Evolutionary conservation across 345 rosid species (phyloP).

Genomic region (Linum usitatissimum): DNA sequence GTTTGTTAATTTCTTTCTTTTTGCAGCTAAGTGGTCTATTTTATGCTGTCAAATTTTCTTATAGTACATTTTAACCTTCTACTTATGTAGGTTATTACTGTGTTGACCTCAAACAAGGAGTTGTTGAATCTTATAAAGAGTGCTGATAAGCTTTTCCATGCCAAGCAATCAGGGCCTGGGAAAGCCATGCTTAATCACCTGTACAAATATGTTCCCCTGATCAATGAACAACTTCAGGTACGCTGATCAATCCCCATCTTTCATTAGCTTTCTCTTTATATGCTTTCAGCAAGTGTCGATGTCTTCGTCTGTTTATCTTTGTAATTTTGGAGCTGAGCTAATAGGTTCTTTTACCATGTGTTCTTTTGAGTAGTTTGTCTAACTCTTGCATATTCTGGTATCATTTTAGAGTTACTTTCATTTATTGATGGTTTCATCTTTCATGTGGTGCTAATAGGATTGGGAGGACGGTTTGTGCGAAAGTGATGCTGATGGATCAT

Average conservation of each 20-base stretch:
- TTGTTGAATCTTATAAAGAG: constrained; percentile 55
- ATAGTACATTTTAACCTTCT: background rate
- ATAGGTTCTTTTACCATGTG: background rate
- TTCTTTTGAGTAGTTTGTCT: background rate
- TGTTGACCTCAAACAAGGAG: constrained; percentile 69
- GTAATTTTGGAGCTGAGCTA: background rate
- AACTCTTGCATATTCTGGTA: background rate
- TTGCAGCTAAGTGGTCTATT: constrained; percentile 3
- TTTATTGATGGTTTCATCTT: background rate
- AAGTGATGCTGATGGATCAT: constrained; percentile 82
- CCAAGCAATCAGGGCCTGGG: constrained; percentile 42
- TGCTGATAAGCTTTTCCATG: constrained; percentile 53
- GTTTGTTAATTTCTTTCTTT: constrained; percentile 29
- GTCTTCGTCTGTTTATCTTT: background rate
- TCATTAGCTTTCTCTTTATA: background rate
- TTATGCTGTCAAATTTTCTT: too few relatives aligned
- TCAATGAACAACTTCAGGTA: constrained; percentile 78
- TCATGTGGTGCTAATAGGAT: constrained; percentile 40
- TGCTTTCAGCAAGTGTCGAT: background rate
- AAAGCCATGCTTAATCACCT: constrained; percentile 35
- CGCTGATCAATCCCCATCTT: background rate
- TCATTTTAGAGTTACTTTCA: background rate
- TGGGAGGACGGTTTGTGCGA: constrained; percentile 93
- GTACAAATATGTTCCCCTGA: constrained; percentile 48
- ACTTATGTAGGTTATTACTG: constrained; percentile 39